Conservation (phyloP, 2,329 filamentous ascomycete species). For the Acrocalymma vagum region DNA sequence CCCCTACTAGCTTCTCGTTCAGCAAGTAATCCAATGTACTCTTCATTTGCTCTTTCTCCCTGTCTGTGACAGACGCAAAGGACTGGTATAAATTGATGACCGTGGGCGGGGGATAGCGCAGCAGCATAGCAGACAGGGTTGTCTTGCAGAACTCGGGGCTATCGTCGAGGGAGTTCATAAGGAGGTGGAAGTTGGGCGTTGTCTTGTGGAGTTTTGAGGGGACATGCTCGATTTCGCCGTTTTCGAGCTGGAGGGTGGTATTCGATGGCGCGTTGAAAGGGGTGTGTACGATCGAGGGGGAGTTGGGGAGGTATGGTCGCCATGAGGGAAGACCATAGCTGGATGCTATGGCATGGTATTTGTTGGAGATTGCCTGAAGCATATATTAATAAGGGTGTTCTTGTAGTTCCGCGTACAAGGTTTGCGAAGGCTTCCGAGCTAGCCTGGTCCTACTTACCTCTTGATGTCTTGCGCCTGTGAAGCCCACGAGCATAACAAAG, state of each 20-base stretch:
- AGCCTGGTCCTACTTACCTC: constrained; percentile 22
- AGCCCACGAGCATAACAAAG: constrained; percentile 26
- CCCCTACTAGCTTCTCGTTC: constrained; percentile 56
- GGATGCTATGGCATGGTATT: constrained; percentile 33
- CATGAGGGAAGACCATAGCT: constrained; percentile 35
- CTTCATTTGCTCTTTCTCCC: constrained; percentile 55
- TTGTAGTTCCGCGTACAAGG: background rate
- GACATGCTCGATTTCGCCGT: constrained; percentile 34
- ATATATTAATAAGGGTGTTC: constrained; percentile 7
- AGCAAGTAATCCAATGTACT: constrained; percentile 59
- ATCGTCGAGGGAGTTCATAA: constrained; percentile 60
- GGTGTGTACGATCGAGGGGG: constrained; percentile 32
- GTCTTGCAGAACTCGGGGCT: constrained; percentile 65
- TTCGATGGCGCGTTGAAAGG: constrained; percentile 43
- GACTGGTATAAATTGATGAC: constrained; percentile 56
- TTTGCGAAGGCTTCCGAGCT: background rate
- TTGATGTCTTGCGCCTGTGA: constrained; percentile 25
- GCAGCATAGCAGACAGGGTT: constrained; percentile 64
- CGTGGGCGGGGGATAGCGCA: constrained; percentile 67
- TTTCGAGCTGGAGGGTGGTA: constrained; percentile 43
- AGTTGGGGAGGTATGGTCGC: constrained; percentile 32
- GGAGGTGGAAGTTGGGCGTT: constrained; percentile 60
- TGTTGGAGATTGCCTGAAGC: constrained; percentile 31
- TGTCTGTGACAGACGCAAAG: constrained; percentile 31
- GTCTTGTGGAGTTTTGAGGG: constrained; percentile 40